Conservation (phyloP, 2,329 filamentous ascomycete species). For the Metarhizium brunneum region DNA sequence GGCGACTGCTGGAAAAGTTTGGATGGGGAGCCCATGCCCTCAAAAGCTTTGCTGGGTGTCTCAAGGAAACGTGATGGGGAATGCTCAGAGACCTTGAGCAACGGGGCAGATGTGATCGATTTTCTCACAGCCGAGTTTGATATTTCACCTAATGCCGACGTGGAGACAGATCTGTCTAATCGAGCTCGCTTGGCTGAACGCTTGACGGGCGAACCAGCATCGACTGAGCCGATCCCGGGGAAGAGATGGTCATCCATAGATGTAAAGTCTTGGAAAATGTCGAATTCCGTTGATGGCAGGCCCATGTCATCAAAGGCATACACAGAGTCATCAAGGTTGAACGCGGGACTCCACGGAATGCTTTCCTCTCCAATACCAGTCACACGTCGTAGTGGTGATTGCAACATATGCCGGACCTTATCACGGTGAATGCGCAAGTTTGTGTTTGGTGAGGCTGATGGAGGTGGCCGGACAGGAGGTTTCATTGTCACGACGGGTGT, state of each 20-base stretch:
- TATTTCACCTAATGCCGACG: constrained; percentile 52
- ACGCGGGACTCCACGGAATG: constrained; percentile 57
- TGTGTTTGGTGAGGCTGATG: constrained; percentile 86
- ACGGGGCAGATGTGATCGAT: constrained; percentile 39
- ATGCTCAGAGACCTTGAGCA: constrained; percentile 38
- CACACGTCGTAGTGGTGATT: constrained; percentile 56
- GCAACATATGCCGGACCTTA: constrained; percentile 70
- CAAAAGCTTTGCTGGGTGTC: constrained; percentile 50
- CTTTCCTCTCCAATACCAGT: constrained; percentile 32
- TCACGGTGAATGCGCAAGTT: constrained; percentile 84
- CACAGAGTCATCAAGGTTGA: constrained; percentile 50
- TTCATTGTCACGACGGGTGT: constrained; percentile 81
- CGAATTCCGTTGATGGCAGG: constrained; percentile 44
- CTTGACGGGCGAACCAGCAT: constrained; percentile 58
- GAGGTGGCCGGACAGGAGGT: constrained; percentile 41
- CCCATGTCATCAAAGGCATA: constrained; percentile 41
- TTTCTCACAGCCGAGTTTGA: constrained; percentile 44
- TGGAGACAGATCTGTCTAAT: constrained; percentile 54
- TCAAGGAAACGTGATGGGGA: constrained; percentile 32
- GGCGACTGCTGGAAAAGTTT: constrained; percentile 35
- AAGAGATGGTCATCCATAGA: constrained; percentile 20
- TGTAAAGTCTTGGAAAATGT: constrained; percentile 45
- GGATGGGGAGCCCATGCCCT: constrained; percentile 45
- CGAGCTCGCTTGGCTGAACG: constrained; percentile 49
- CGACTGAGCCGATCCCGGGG: constrained; percentile 34